phyloP scores from a whole-genome alignment of 345 rosid species.

The Adansonia digitata region DNA sequence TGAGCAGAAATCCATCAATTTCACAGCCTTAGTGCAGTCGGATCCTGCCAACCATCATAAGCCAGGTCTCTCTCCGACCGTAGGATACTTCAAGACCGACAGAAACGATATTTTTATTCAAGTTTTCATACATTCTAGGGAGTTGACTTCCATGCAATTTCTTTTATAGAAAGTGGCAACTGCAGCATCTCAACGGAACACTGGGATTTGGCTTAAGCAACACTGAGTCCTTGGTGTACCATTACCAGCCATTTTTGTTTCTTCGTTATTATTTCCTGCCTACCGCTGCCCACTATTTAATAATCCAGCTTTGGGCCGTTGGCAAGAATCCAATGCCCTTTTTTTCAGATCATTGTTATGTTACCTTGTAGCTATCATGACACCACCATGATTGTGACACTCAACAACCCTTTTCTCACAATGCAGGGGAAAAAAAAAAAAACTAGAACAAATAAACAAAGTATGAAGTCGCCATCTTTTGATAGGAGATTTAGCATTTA shows the following conservation, averaged over 20 bases:
- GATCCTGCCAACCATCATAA: not conserved
- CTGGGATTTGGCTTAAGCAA: not conserved
- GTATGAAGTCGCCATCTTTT: not conserved
- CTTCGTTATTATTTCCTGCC: not conserved
- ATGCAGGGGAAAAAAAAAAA: not conserved
- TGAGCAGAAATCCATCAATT: not conserved
- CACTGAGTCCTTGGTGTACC: not conserved
- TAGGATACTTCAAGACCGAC: too few relatives aligned
- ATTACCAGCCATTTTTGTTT: not conserved
- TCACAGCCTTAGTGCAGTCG: not conserved
- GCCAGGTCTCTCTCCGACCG: not conserved
- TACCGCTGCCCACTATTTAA: not conserved
- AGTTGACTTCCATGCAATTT: not conserved
- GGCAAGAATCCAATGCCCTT: not conserved
- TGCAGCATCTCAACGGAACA: not conserved
- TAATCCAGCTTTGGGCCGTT: not conserved
- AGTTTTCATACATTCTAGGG: not conserved
- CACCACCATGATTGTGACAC: not conserved
- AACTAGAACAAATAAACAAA: not conserved
- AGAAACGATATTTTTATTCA: not conserved
- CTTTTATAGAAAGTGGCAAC: not conserved
- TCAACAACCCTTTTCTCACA: not conserved
- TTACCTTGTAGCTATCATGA: not conserved
- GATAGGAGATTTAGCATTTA: not conserved
- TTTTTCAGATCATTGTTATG: not conserved